Evolutionary conservation across 2,329 filamentous ascomycete species (phyloP), one percentile per base, ranked within the genome.

Genomic region (Monosporascus ibericus): DNA sequence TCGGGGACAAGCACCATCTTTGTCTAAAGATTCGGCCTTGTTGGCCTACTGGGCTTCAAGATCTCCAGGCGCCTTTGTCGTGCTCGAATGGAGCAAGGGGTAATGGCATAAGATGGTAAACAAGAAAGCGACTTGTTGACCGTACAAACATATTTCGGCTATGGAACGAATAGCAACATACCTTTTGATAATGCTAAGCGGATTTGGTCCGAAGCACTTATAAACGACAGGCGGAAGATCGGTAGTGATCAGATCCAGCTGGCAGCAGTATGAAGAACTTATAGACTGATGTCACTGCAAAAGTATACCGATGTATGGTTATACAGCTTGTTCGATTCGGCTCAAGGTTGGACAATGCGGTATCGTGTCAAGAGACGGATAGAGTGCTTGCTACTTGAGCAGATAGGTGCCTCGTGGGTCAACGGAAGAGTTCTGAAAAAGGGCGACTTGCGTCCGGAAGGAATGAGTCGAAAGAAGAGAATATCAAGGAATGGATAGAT

Each of bases 371-470:
- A n/a, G n/a, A n/a, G n/a, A n/a, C n/a, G n/a, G n/a, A n/a, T n/a
- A n/a, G 51, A 17, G 20, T 48, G 60, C 60, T 65, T 58, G 56
- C 63, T 58, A 57, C 63, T 55, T 53, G 60, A 62, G 57, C 61
- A 56, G 55, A 56, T 53, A 48, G 47, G 47, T 49, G 24, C 2
- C 17, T 46, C 42, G 20, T 46, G 42, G 11, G 15, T 46, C 42
- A 24, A 24, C 22, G 22, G 42, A 25, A 9, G 25, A 15, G 38
- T 8, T 18, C 3, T 34, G 56, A 53, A 44, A 47, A 54, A 50
- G 62, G 63, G 61, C 64, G 64, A 53, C 64, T 66, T 59, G 64
- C 64, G 64, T 64, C 63, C 60, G 49, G 49, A 57, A 60, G 49
- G 55, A 63, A 60, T 61, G 60, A 58, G 58, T n/a, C 22, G 25